These are phyloP conservation scores for Pseudopyrenochaeta lycopersici DNA, from an alignment of 2,329 filamentous ascomycete species.

Conservation along the genomic window DNA sequence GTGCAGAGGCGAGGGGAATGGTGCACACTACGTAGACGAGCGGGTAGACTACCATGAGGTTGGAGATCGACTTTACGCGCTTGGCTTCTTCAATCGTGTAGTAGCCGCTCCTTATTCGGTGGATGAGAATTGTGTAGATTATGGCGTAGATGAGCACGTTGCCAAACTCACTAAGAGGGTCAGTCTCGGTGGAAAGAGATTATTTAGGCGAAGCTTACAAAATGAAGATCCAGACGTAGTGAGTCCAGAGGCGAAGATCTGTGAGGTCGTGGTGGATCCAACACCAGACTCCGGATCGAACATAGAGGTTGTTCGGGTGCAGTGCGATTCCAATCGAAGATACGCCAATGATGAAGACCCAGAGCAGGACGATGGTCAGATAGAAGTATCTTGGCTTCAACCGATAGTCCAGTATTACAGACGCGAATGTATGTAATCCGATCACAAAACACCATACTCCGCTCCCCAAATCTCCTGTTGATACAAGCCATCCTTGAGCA, in stretches of 20 bases:
- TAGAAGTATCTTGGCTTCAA: slow-evolving; percentile 63
- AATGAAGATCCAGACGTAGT: slow-evolving; percentile 72
- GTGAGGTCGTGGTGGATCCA: slow-evolving; percentile 69
- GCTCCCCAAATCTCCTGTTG: slow-evolving; percentile 71
- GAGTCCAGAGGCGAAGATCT: slow-evolving; percentile 65
- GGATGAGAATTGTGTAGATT: slow-evolving; percentile 52
- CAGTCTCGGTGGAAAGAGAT: neutral
- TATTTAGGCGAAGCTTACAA: slow-evolving; percentile 34
- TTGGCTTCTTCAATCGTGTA: slow-evolving; percentile 44
- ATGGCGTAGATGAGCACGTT: slow-evolving; percentile 61
- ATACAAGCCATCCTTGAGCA: slow-evolving; percentile 74
- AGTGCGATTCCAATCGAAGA: slow-evolving; percentile 61
- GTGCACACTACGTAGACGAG: slow-evolving; percentile 76
- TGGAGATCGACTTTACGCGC: slow-evolving; percentile 53
- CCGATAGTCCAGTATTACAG: slow-evolving; percentile 65
- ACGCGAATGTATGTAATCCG: slow-evolving; percentile 72
- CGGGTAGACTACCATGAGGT: slow-evolving; percentile 73
- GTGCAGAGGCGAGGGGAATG: slow-evolving; percentile 69
- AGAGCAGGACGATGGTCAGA: slow-evolving; percentile 57
- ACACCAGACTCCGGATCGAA: slow-evolving; percentile 73
- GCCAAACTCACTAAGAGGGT: slow-evolving; percentile 54
- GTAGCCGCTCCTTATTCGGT: slow-evolving; percentile 49
- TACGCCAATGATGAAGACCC: slow-evolving; percentile 68
- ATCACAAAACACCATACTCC: slow-evolving; percentile 74
- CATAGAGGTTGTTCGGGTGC: slow-evolving; percentile 61